Evolutionary conservation across 768 basidiomycete genomes (phyloP).

Genomic region (Rhizopogon sp.): DNA sequence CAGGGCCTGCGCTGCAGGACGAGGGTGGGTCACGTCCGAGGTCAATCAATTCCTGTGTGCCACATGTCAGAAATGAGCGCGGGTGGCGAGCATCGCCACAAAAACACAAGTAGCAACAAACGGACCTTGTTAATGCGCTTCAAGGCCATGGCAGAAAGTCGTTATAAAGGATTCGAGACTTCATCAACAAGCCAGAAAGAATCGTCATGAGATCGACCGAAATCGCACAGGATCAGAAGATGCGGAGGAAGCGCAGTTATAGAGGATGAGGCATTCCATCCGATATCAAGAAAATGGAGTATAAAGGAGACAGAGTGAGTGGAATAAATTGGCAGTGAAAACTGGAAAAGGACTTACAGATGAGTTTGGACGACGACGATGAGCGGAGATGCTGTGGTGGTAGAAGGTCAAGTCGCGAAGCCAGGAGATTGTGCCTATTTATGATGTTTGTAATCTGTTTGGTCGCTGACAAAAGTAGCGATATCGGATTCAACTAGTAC

Average conservation of each 20-base stretch:
- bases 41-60: slow-evolving; percentile 89
- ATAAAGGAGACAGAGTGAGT: not conserved
- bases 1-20: slow-evolving; percentile 98
- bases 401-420: slow-evolving; percentile 19
- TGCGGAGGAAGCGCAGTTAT: slow-evolving; percentile 5
- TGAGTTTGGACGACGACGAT: not conserved
- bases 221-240: slow-evolving; percentile 35
- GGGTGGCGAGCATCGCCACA: slow-evolving; percentile 17
- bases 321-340: not conserved
- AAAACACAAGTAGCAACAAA: not conserved
- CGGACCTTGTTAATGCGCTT: slow-evolving; percentile 99
- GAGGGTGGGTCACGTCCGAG: slow-evolving; percentile 99
- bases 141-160: slow-evolving; percentile 66
- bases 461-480: slow-evolving; percentile 29
- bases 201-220: slow-evolving; percentile 25
- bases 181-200: slow-evolving; percentile 2
- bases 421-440: slow-evolving; percentile 27
- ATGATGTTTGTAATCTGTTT: slow-evolving; percentile 33
- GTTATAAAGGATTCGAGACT: slow-evolving; percentile 11
- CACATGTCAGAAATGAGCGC: slow-evolving; percentile 6
- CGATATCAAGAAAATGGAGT: too few relatives aligned
- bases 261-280: not conserved
- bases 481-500: too few relatives aligned
- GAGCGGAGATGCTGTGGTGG: slow-evolving; percentile 16
- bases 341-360: slow-evolving; percentile 7